phyloP scores from a whole-genome alignment of 805 yeast species.

The Yarrowia hollandica region DNA sequence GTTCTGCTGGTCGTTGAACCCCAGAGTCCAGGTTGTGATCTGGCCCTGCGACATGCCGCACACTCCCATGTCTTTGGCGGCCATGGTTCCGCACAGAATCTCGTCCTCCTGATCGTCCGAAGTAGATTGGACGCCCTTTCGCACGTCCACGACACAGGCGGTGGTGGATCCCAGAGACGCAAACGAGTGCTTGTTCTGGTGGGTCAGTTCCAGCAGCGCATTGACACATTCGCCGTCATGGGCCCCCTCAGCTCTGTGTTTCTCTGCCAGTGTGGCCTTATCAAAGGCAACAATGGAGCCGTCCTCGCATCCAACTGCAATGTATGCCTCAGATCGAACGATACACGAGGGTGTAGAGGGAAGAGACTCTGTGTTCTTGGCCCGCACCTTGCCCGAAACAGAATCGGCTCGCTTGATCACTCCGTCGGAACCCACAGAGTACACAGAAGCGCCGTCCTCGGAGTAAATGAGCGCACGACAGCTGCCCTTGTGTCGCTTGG shows the following conservation, averaged over 20 bases:
- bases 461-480: constrained; percentile 73
- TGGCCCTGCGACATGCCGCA: constrained; percentile 93
- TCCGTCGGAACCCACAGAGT: constrained; percentile 76
- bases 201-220: constrained; percentile 67
- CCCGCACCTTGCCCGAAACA: constrained; percentile 71
- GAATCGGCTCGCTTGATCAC: constrained; percentile 72
- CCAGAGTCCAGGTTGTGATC: constrained; percentile 76
- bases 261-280: constrained; percentile 51
- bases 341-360: constrained; percentile 38
- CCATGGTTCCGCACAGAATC: constrained; percentile 68
- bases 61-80: constrained; percentile 60
- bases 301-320: constrained; percentile 57
- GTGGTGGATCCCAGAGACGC: constrained; percentile 82
- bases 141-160: constrained; percentile 70
- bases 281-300: constrained; percentile 69
- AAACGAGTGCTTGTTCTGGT: constrained; percentile 73
- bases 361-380: constrained; percentile 47
- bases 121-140: constrained; percentile 63
- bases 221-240: constrained; percentile 75
- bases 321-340: constrained; percentile 39
- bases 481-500: constrained; percentile 87
- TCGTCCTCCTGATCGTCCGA: constrained; percentile 96
- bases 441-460: constrained; percentile 57
- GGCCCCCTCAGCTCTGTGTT: constrained; percentile 52
- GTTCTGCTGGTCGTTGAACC: constrained; percentile 66